Conservation (phyloP, 331 rosid species). For the Cydonia oblonga region DNA sequence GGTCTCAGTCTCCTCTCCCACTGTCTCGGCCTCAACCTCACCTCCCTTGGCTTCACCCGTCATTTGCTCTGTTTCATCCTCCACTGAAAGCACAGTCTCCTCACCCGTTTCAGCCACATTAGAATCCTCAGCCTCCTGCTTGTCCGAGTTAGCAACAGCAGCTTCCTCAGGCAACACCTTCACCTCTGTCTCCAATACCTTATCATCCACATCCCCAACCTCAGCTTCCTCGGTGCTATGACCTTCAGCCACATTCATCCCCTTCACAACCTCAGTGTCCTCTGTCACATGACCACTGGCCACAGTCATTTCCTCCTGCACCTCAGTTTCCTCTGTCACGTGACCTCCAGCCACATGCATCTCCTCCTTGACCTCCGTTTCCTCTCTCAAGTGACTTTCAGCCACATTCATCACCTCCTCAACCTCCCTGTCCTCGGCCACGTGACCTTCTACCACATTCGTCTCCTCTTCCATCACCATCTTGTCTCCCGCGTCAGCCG, state of each 20-base stretch:
- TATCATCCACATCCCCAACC: background rate
- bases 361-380: background rate
- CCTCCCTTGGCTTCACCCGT: background rate
- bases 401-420: background rate
- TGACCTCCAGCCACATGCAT: background rate
- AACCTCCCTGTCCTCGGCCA: background rate
- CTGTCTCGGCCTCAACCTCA: background rate
- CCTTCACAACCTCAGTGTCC: background rate
- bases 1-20: background rate
- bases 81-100: background rate
- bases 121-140: background rate
- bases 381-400: background rate
- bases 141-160: background rate
- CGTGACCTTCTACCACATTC: background rate
- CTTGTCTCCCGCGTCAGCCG: background rate
- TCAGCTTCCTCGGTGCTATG: background rate
- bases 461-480: background rate
- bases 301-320: background rate
- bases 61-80: background rate
- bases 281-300: background rate
- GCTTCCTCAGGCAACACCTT: background rate
- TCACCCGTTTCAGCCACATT: background rate
- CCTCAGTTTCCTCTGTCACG: background rate
- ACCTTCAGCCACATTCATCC: background rate
- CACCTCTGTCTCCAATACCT: background rate